phyloP scores from a whole-genome alignment of 1,284 basidiomycete genomes.

The Apiotrichum siamense region DNA sequence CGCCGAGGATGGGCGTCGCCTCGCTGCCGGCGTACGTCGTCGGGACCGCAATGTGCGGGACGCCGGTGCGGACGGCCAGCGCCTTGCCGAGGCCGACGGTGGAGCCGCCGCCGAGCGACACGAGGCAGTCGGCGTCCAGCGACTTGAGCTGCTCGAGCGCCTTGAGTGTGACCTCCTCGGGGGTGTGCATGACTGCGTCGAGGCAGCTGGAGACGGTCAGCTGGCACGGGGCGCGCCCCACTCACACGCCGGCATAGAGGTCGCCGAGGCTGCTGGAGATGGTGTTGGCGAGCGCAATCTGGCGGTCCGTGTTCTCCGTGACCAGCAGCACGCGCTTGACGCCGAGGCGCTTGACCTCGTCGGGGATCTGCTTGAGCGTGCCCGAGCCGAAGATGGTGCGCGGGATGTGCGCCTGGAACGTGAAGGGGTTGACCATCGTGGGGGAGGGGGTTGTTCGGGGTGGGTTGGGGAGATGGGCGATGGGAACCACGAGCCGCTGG shows the following conservation, averaged over 20 bases:
- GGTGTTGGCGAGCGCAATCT: constrained; percentile 26
- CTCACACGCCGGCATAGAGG: constrained; percentile 33
- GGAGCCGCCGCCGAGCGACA: constrained; percentile 49
- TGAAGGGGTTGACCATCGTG: constrained; percentile 8
- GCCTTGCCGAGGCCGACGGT: constrained; percentile 51
- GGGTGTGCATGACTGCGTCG: constrained; percentile 52
- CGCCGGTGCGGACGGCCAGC: constrained; percentile 47
- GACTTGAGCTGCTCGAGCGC: constrained; percentile 30
- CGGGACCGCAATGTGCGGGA: constrained; percentile 51
- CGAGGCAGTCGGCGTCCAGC: constrained; percentile 47
- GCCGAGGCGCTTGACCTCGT: constrained; percentile 44
- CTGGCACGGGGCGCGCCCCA: not conserved
- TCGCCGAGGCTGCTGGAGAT: constrained; percentile 34
- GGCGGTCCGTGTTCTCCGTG: constrained; percentile 26
- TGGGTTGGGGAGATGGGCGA: no score
- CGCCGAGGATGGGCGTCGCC: constrained; percentile 50
- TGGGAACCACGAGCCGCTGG: no score
- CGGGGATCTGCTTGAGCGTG: constrained; percentile 44
- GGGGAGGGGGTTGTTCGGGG: constrained; percentile 42
- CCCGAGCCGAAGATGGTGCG: constrained; percentile 50
- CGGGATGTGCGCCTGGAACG: constrained; percentile 37
- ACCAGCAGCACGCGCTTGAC: constrained; percentile 45
- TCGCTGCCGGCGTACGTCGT: constrained; percentile 53
- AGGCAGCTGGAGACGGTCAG: constrained; percentile 24
- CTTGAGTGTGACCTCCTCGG: constrained; percentile 48